Evolutionary conservation across 257 asterid genomes (phyloP), one percentile per base, ranked within the genome.

Genomic region (Perilla frutescens): DNA sequence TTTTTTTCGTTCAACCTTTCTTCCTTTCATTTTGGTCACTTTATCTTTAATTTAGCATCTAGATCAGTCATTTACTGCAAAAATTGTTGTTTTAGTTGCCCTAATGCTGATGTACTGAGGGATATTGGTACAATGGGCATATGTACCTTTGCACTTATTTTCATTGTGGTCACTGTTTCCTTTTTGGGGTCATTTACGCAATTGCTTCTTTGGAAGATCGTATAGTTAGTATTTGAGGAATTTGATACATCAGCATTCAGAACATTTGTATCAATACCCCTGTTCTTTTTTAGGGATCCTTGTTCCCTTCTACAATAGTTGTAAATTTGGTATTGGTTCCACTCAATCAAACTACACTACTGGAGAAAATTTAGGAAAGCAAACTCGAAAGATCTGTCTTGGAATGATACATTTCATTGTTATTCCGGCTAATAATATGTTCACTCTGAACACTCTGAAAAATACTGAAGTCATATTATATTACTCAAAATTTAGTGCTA

Each of bases 291-390:
- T 15, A 61, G 62, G 40, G 44, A 49, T 49, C 71, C 57, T 70
- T 31, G 43, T 62, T 49, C 43, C 26, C 59, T 70, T 43, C 55
- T 66, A 66, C 68, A 61, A 41, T 77, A 75, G 67, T 76, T 31
- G 29, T 59, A 75, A 79, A 72, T 69, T 70, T 75, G 79, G 74
- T 72, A 36, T 73, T 70, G 55, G n/a, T 66, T 60, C 70, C 70
- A 70, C 70, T 56, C 57, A 68, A 75, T 77, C 82, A 76, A 73
- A 81, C 74, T 74, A 39, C 54, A 70, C 73, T 58, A 75, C 60
- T 34, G 14, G 66, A 71, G 62, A 68, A 72, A 20, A 20, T 20
- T 20, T 20, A 20, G 26, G 26, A 20, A 20, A 20, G 26, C 26
- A 20, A 78, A 67, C 74, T 71, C 68, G 64, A 72, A 70, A 70